Evolutionary conservation across 345 rosid species (phyloP).

Genomic region (Gossypium ekmanianum): DNA sequence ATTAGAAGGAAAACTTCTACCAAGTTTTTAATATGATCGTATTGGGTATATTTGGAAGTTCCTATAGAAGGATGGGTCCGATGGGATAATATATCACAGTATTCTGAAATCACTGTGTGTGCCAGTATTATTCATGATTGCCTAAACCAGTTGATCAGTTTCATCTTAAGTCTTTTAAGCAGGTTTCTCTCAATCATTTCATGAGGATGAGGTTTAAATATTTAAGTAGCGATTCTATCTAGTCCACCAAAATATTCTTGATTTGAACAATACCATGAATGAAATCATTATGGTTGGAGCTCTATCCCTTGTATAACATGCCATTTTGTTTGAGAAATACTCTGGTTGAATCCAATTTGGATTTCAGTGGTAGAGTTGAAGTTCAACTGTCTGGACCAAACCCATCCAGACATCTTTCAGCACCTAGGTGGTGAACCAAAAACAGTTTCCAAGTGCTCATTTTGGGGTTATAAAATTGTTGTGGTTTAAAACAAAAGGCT

Average conservation of each 20-base stretch:
- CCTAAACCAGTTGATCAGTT: background rate
- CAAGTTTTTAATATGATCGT: background rate
- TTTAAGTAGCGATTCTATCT: background rate
- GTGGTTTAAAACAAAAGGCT: background rate
- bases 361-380: background rate
- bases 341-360: background rate
- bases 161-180: slow-evolving; percentile 1
- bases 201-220: background rate
- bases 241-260: background rate
- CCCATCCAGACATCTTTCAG: background rate
- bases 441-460: background rate
- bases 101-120: background rate
- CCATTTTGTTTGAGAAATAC: background rate
- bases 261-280: background rate
- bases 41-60: background rate
- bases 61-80: background rate
- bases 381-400: background rate
- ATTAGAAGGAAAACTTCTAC: background rate
- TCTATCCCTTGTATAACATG: background rate
- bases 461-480: background rate
- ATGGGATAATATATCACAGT: background rate
- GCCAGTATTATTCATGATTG: background rate
- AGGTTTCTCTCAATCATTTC: background rate
- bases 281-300: background rate
- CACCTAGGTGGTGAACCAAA: background rate